These are phyloP conservation scores for Aspergillaceae sp. DNA, from an alignment of 2,329 filamentous ascomycete genomes.

Conservation along the genomic window DNA sequence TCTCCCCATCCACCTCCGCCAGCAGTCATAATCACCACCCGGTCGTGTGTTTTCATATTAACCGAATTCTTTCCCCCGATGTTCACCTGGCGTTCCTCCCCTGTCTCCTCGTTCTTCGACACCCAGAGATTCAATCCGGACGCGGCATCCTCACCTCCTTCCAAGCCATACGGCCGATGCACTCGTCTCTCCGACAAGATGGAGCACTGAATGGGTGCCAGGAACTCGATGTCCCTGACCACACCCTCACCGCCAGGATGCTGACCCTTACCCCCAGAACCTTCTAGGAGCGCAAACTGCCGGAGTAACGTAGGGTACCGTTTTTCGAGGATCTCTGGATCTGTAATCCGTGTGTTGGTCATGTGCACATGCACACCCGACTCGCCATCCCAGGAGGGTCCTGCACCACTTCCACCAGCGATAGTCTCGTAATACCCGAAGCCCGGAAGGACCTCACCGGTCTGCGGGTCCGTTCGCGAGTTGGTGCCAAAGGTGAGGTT, in stretches of 20 bases:
- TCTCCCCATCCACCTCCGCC: conserved; percentile 40
- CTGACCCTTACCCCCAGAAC: conserved; percentile 58
- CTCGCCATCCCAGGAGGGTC: conserved; percentile 66
- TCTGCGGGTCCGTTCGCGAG: conserved; percentile 54
- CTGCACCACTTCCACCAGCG: conserved; percentile 69
- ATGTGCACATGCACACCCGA: conserved; percentile 75
- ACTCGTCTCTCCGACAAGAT: conserved; percentile 72
- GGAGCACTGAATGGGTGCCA: conserved; percentile 68
- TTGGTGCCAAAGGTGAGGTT: conserved; percentile 73
- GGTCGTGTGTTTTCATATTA: conserved; percentile 50
- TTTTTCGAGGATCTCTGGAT: conserved; percentile 72
- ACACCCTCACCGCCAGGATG: conserved; percentile 69
- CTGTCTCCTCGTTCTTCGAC: conserved; percentile 54
- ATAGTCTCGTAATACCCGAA: conserved; percentile 89
- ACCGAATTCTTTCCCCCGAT: conserved; percentile 57
- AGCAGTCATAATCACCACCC: conserved; percentile 54
- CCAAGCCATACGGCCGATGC: conserved; percentile 70
- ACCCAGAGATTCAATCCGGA: conserved; percentile 86
- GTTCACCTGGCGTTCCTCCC: conserved; percentile 46
- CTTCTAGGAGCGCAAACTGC: conserved; percentile 59
- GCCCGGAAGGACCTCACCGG: conserved; percentile 54
- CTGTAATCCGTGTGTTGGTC: conserved; percentile 82
- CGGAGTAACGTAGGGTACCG: conserved; percentile 68
- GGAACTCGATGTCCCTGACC: conserved; percentile 74
- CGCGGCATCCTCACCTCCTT: conserved; percentile 68